Evolutionary conservation across 2,329 filamentous ascomycete genomes (phyloP), one percentile per base, ranked within the genome.

Genomic region (Fusarium pininemorale): DNA sequence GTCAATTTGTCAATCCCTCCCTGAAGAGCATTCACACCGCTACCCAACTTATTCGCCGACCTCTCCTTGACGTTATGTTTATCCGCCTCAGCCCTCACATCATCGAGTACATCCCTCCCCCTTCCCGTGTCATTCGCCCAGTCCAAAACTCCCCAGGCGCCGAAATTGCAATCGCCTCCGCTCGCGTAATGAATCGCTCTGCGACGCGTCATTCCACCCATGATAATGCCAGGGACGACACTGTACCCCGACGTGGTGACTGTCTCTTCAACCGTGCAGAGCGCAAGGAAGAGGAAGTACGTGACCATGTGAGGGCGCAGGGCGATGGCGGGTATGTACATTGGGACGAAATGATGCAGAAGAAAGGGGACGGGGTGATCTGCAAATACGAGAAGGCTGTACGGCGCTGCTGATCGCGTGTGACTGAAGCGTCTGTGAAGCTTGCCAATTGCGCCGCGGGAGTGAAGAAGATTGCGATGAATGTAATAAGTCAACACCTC

Each of bases 251-350:
- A 93, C 81, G 90, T 90, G 35, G 90, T 85, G 54, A 94, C 83
- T 1, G 90, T 90, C 73, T 94, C 92, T 73, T 94, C 91, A 1
- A 91, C 78, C 6, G 91, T 92, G 70, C 88, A 87, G 32, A 94
- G 79, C 0, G 87, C 86, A 22, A 91, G 84, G 71, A 93, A 88
- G 16, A 93, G 77, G 63, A 93, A 87, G 82, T 92, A 94, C 0
- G 91, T 93, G n/a, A 94, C 84, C 8, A 94, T 86, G 80, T 95
- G 93, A 41, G 91, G 90, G 14, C 90, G 90, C 45, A 94, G 85
- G n/a, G 88, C 73, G 26, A 91, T 82, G 4, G 91, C 88, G 2
- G 93, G 91, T 0, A 93, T 81, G 79, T 93, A 93, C 12, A 90
- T 81, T 1, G 93, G 92, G 3, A 93, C 66, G 78, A 92, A 90